Conservation (phyloP, 805 yeast genomes). For the Candida yuanshanica region DNA sequence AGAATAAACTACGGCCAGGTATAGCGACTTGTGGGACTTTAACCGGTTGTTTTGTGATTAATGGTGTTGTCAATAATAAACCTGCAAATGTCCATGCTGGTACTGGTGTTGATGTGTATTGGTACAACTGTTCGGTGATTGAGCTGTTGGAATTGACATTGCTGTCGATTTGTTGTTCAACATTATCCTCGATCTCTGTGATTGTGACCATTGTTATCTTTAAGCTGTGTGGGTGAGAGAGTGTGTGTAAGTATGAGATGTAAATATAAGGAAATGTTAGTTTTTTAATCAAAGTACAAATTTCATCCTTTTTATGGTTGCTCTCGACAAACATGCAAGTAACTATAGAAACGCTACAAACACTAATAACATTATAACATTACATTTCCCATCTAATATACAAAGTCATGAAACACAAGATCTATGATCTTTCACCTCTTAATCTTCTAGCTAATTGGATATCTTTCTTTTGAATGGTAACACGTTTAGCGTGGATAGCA, state of each 20-base stretch:
- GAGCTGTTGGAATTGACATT: constrained; percentile 11
- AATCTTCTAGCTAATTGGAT: constrained; percentile 96
- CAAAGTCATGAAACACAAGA: constrained; percentile 11
- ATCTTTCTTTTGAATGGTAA: constrained; percentile 97
- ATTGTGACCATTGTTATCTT: constrained; percentile 17
- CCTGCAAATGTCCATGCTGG: constrained; percentile 40
- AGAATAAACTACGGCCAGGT: neutral
- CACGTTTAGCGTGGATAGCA: constrained; percentile 99
- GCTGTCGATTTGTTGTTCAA: constrained; percentile 5
- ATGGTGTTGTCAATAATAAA: constrained; percentile 33
- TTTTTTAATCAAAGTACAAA: too few relatives aligned
- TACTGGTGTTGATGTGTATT: constrained; percentile 36
- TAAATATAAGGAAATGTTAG: too few relatives aligned
- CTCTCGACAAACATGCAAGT: constrained; percentile 27
- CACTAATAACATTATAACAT: neutral
- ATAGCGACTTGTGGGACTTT: constrained; percentile 5
- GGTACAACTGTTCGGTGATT: constrained; percentile 21
- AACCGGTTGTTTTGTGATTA: constrained; percentile 27
- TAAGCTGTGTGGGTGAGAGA: neutral
- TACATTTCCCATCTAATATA: constrained; percentile 22
- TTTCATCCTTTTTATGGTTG: constrained; percentile 47
- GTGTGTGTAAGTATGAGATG: too few relatives aligned
- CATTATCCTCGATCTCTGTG: constrained; percentile 19
- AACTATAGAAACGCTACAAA: neutral
- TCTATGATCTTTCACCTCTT: constrained; percentile 90